These are phyloP conservation scores for Cyclospora cayetanensis DNA, from an alignment of 169 alveolate species.

Conservation along the genomic window DNA sequence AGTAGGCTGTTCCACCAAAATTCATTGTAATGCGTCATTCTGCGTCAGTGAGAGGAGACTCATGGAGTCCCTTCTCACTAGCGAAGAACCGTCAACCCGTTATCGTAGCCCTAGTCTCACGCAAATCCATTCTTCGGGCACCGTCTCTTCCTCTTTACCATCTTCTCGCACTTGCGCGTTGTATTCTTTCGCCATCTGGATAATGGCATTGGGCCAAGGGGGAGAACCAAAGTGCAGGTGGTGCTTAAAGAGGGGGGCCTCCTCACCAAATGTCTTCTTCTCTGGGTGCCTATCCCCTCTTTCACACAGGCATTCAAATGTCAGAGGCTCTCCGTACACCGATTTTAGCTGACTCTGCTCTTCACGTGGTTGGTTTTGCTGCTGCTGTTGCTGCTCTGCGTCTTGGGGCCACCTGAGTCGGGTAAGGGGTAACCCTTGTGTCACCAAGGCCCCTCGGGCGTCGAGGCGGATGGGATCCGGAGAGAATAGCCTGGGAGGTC, in stretches of 20 bases:
- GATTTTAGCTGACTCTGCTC: not conserved
- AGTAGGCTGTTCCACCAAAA: no score
- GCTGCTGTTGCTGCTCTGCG: slow-evolving; percentile 26
- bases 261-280: not conserved
- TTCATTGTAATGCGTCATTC: no score
- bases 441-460: not conserved
- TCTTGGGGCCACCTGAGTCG: not conserved
- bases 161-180: not conserved
- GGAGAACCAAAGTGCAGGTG: not conserved
- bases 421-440: not conserved
- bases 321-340: not conserved
- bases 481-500: not conserved
- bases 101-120: no score
- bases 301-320: not conserved
- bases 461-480: not conserved
- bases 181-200: not conserved
- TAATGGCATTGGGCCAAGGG: not conserved
- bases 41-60: no score
- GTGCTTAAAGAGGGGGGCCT: not conserved
- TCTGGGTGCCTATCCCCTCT: not conserved
- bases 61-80: no score
- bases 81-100: no score
- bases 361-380: not conserved
- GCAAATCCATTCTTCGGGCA: not conserved
- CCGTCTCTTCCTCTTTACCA: not conserved